Base-by-base conservation (phyloP, 495 filamentous ascomycete genomes). In the Pyrenopolyporus hunteri region DNA sequence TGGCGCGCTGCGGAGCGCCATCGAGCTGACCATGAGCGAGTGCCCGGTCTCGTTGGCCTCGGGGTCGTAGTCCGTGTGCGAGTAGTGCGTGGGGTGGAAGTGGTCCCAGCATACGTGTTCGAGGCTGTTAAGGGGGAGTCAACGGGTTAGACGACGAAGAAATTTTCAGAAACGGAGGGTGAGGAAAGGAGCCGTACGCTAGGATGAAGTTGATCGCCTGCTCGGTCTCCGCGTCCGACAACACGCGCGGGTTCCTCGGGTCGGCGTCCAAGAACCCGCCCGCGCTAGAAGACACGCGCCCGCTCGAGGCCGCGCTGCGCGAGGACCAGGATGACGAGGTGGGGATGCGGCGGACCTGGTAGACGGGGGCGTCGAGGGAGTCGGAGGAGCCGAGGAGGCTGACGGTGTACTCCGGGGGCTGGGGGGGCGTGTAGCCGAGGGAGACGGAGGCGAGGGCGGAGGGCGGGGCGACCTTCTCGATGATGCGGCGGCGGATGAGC, bases 171-270 rank as follows among this genome's bases (percentile, higher is more conserved):
- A 17, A 1, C 6, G 13, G 26, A 37, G 17, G 31, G 40, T 60
- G 23, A 54, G 29, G 23, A 35, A 23, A 16, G 10, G 48, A 23
- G 28, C 2, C 75, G 19, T 72, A 83, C 78, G 73, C 75, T 22
- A 82, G 67, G 42, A 83, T 78, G 36, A 81, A 83, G 49, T 82
- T 81, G 53, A 83, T 80, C 3, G 74, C 80, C 32, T 70, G 60
- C 17, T 76, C 74, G 8, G 71, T 71, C 45, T 80, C 65, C 35
- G 73, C 69, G 37, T 73, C 63, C 1, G 72, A 61, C 23, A 75
- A 25, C 16, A 37, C 13, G 14, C 39, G 9, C n/a, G 14, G 20
- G n/a, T 22, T 32, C 16, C 26, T 35, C n/a, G 25, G 29, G 5
- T 11, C 43, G 23, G 19, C n/a, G 6, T 25, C 32, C 1, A 36